A percentile compares a stretch with the other conserved stretches of the same genome.
Conservation (phyloP, 306 rosid species). For the Malus asiatica region DNA sequence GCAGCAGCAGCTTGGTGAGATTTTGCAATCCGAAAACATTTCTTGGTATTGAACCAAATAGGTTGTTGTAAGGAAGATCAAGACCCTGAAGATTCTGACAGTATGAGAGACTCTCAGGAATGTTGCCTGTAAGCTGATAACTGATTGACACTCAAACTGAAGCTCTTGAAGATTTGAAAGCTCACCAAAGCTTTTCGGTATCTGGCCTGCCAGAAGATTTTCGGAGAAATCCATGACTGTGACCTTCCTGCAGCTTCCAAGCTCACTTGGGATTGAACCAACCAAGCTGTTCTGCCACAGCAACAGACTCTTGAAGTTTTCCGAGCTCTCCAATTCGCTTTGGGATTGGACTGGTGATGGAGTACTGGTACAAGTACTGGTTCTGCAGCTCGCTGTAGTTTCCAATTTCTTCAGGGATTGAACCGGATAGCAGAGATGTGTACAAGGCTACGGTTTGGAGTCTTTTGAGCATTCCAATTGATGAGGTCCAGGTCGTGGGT, state of each 20-base stretch:
- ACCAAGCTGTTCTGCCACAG: constrained; percentile 70
- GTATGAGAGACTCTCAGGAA: constrained; percentile 64
- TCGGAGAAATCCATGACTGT: constrained; percentile 59
- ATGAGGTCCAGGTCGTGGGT: no score
- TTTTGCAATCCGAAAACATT: constrained; percentile 46
- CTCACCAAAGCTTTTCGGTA: constrained; percentile 55
- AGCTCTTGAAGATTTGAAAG: constrained; percentile 61
- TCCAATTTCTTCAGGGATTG: constrained; percentile 86
- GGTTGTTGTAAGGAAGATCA: constrained; percentile 65
- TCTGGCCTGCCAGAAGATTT: constrained; percentile 63
- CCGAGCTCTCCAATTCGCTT: constrained; percentile 46
- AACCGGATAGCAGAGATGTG: constrained; percentile 53
- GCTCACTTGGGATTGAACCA: constrained; percentile 58
- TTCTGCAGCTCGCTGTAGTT: constrained; percentile 66
- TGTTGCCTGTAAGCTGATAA: constrained; percentile 57
- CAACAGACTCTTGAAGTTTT: constrained; percentile 50
- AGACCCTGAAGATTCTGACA: constrained; percentile 59
- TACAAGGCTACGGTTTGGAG: constrained; percentile 63
- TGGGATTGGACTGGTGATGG: constrained; percentile 62
- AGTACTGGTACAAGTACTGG: constrained; percentile 63
- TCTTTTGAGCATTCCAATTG: constrained; percentile 55
- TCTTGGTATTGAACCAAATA: constrained; percentile 61
- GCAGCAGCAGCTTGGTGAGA: constrained; percentile 59
- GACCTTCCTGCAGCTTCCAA: constrained; percentile 60
- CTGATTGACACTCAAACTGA: constrained; percentile 73